Evolutionary conservation across 2,329 filamentous ascomycete species (phyloP), one percentile per base, ranked within the genome.

Genomic region (Elsinoe australis): DNA sequence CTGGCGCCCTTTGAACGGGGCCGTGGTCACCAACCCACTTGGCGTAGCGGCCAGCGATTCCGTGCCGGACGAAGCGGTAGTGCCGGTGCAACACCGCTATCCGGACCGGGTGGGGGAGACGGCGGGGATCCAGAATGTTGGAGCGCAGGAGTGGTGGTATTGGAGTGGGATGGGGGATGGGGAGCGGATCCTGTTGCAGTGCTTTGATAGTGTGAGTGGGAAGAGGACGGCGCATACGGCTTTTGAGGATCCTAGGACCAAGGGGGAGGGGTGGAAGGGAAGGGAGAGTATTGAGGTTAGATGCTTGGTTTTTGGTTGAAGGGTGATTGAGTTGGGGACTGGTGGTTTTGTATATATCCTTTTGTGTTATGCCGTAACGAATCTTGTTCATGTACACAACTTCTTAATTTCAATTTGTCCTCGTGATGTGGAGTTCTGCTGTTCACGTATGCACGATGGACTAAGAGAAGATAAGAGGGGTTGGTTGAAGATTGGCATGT

Each of bases 211-310:
- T 36, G 54, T 55, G 32, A 64, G 51, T n/a, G 51, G 49, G n/a
- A 47, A 56, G 61, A 50, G 62, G 49, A 69, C 68, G 36, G 80
- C 87, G 12, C 86, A 94, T 67, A 80, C 82, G 12, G 87, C 88
- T 0, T 95, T 95, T 66, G 71, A 73, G 26, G 84, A 95, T 62
- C 81, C 84, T 1, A 71, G 82, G 55, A 87, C 85, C 1, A 74
- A 79, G 14, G 67, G 71, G 10, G 80, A 80, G 29, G 85, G 82
- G 3, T 64, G 60, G 59, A 61, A 59, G 54, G 78, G 76, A 0
- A 73, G 89, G 53, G 85, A 94, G 71, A 95, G 87, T 62, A 94
- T 95, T 61, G 89, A 95, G 66, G 85, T 95, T 12, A 75, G 89
- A 57, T 80, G 86, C 17, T 70, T 95, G 63, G 85, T 95, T 0